phyloP scores from a whole-genome alignment of 2,329 filamentous ascomycete species.

The Cladobotryum protrusum region DNA sequence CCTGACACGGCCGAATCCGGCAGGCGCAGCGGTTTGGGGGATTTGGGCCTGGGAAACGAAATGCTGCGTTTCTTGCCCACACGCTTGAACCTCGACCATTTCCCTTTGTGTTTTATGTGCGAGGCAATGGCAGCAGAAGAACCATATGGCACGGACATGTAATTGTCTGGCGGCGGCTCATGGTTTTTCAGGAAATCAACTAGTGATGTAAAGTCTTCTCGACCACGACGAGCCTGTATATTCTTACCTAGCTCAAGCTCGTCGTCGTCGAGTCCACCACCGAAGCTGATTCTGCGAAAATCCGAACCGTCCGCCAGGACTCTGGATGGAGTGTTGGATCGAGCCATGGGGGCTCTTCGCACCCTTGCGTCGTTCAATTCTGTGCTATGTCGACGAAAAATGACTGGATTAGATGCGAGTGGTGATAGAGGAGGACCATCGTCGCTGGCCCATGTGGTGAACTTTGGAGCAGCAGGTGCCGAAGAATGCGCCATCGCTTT shows the following conservation, averaged over 20 bases:
- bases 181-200: slow-evolving; percentile 45
- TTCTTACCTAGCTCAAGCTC: slow-evolving; percentile 15
- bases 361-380: no score
- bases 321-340: neutral
- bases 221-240: slow-evolving; percentile 13
- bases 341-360: neutral
- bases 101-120: slow-evolving; percentile 21
- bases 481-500: slow-evolving; percentile 4
- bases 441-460: slow-evolving; percentile 10
- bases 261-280: slow-evolving; percentile 6
- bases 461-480: slow-evolving; percentile 3
- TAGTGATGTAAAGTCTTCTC: slow-evolving; percentile 30
- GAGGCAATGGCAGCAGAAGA: slow-evolving; percentile 9
- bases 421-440: slow-evolving; percentile 12
- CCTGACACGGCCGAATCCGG: slow-evolving; percentile 52
- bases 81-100: slow-evolving; percentile 38
- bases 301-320: neutral
- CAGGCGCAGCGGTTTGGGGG: slow-evolving; percentile 32
- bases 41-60: slow-evolving; percentile 20
- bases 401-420: slow-evolving; percentile 11
- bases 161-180: slow-evolving; percentile 43
- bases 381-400: slow-evolving; percentile 9
- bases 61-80: slow-evolving; percentile 33
- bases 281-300: neutral
- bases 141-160: slow-evolving; percentile 40